Conservation (phyloP, 1,284 basidiomycete genomes). For the Fereydounia khargensis region DNA sequence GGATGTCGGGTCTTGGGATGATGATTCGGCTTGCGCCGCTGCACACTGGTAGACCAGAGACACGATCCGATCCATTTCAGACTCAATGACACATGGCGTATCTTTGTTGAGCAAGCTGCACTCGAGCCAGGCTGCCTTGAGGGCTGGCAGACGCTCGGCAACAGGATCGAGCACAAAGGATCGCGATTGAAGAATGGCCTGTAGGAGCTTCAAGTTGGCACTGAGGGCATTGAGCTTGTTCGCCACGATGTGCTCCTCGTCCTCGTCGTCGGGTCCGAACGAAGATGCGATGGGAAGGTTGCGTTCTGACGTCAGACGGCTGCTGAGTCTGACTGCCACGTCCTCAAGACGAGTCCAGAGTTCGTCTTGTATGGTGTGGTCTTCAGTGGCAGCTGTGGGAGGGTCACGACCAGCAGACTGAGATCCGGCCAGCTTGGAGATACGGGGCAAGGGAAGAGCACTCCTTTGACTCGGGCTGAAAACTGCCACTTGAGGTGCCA, state of each 20-base stretch:
- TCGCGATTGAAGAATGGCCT: slow-evolving; percentile 8
- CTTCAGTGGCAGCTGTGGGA: background rate
- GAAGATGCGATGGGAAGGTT: background rate
- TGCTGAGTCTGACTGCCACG: slow-evolving; percentile 3
- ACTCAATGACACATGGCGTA: background rate
- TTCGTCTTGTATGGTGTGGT: slow-evolving; percentile 1
- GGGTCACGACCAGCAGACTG: slow-evolving; percentile 1
- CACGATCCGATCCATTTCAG: no score
- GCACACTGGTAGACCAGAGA: background rate
- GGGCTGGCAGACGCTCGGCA: slow-evolving; percentile 6
- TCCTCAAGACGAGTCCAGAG: slow-evolving; percentile 14
- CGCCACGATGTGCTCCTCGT: slow-evolving; percentile 4
- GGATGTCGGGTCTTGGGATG: background rate
- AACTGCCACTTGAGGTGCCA: slow-evolving; percentile 6
- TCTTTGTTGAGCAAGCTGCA: background rate
- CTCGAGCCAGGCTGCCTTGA: background rate
- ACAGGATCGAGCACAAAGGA: slow-evolving; percentile 10
- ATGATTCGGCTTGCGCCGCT: background rate
- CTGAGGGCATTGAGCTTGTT: slow-evolving; percentile 1
- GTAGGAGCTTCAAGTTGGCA: slow-evolving; percentile 1
- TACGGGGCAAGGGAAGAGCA: slow-evolving; percentile 7
- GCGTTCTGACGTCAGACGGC: no score
- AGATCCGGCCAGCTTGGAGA: slow-evolving; percentile 9
- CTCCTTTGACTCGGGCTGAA: slow-evolving; percentile 11
- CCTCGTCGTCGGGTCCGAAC: slow-evolving; percentile 11